Evolutionary conservation across 2,329 filamentous ascomycete genomes (phyloP).

Genomic region (Calonectria pseudoreteaudii): DNA sequence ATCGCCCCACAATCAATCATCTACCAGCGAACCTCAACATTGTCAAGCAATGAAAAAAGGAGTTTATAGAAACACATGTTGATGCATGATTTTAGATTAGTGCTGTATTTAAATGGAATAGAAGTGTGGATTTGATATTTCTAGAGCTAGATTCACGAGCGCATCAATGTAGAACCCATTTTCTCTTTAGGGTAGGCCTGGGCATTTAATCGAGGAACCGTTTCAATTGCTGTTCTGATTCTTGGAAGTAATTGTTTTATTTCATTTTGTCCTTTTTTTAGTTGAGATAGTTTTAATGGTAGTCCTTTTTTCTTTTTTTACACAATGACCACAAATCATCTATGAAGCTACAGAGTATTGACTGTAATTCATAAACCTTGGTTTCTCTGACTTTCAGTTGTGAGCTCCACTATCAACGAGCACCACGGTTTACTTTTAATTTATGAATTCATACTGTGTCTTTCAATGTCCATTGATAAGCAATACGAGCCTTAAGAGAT

Average conservation of each 20-base stretch:
- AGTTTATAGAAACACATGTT: not conserved
- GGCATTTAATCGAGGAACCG: not conserved
- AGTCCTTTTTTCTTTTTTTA: too few relatives aligned
- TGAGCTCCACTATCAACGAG: not conserved
- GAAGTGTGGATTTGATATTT: not conserved
- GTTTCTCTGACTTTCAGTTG: not conserved
- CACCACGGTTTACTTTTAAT: not conserved
- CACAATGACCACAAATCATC: too few relatives aligned
- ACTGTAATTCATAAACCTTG: not conserved
- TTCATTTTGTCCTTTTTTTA: not conserved
- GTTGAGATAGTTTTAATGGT: not conserved
- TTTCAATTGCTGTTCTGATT: not conserved
- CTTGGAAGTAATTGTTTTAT: not conserved
- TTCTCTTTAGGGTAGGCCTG: not conserved
- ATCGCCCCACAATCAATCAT: not conserved
- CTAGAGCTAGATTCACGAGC: not conserved
- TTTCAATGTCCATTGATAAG: not conserved
- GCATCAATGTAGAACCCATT: not conserved
- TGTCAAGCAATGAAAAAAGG: not conserved
- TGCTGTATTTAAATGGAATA: not conserved
- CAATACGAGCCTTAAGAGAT: not conserved
- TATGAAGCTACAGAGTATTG: too few relatives aligned
- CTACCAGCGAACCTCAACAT: not conserved
- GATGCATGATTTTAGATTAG: accelerated
- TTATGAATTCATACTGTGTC: not conserved